Evolutionary conservation across 108 stramenopile genomes (phyloP), one percentile per base, ranked within the genome.

Genomic region (Nitzschia sp.): DNA sequence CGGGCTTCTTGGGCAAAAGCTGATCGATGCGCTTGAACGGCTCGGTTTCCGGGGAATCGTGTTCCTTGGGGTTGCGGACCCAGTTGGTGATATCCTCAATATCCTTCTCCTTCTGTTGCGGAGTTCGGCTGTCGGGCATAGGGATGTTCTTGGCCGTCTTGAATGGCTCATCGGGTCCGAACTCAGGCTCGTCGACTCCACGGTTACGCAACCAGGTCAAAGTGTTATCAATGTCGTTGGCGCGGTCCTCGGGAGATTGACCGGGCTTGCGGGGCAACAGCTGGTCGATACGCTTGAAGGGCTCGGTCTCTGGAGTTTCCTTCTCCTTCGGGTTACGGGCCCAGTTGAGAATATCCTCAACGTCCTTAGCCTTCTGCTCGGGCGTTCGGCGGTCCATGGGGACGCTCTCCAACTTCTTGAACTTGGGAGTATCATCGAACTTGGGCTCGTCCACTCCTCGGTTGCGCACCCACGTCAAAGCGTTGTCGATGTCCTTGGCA

Each of bases 121-220:
- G 55, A 32, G 42, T 74, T 21, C 38, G 56, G 4, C 13, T 63
- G 23, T 34, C 66, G 27, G 46, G 71, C 23, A 75, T 59, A 26
- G 65, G 54, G 17, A 59, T 15, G 24, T 24, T 11, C 33, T 65
- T 38, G 19, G 48, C 49, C 21, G 21, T 34, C 3, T 27, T 9
- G 42, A 51, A 53, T 6, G 59, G 60, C 42, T 54, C 54, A 15
- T 57, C 55, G 18, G 33, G 35, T 19, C 45, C 63, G 28, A 61
- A 61, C 19, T 31, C 9, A 38, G 59, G 59, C 33, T 66, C 53
- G 66, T 66, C 66, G 23, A 67, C 71, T 55, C 58, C 70, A 29
- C 69, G 23, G 35, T 75, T 67, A 6, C 75, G 53, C 66, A 82
- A 38, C 81, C 81, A 82, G 48, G 66, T 63, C 34, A 82, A 45